Base-by-base conservation (phyloP, 495 filamentous ascomycete species). In the Evansstolkia leycettana region DNA sequence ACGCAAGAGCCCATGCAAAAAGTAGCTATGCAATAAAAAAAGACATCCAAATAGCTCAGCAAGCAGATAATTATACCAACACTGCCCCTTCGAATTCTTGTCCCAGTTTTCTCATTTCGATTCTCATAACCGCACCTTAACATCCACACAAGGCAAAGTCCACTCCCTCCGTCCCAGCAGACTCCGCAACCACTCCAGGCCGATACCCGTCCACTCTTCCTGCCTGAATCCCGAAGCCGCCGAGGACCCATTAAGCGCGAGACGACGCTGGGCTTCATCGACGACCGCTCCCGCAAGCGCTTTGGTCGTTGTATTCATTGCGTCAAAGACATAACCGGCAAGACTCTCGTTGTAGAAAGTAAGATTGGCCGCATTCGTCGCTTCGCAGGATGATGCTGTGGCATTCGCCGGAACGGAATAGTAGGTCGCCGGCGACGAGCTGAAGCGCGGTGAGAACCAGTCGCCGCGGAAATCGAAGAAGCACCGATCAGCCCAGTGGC, bases 401-500 rank as follows among this genome's bases (percentile, higher is more conserved):
- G 34, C 43, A 25, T 33, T 33, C 12, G 31, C 17, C 11, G 43
- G 42, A 15, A n/a, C n/a, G n/a, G n/a, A n/a, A n/a, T 26, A 40
- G 33, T 37, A 15, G 17, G 42, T 9, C 41, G 38, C 15, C 42
- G 57, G 39, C 3, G 45, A 41, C 13, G 62, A 51, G 34, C 58
- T 51, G 30, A 64, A 67, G 18, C 75, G 72, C 11, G 84, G 77
- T 31, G 82, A 68, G 56, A 89, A 89, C 82, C 82, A 90, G 61
- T 88, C 83, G 44, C 78, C 64, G 34, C 69, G 77, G 28, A 87
- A 71, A 56, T 90, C 83, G 50, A 93, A 83, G 63, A 89, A 85
- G 57, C 85, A 93, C 17, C 76, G 76, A 50, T 90, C 84, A 40
- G 80, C 82, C 85, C 85, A 93, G 70, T 88, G 78, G 61, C 85